phyloP scores from a whole-genome alignment of 2,329 filamentous ascomycete genomes.

The Ophiostoma populinum region DNA sequence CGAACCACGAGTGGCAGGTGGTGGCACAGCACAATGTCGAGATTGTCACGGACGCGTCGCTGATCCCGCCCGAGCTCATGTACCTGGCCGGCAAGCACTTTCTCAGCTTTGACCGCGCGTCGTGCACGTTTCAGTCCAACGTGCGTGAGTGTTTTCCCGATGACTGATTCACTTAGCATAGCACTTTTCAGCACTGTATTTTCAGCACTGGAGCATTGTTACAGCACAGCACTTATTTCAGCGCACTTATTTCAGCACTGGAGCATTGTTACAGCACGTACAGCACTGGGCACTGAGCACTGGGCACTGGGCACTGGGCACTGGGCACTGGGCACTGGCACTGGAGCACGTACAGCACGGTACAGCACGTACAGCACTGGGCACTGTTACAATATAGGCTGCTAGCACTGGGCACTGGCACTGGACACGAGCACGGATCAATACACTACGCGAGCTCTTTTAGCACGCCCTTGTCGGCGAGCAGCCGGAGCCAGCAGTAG shows the following conservation, averaged over 20 bases:
- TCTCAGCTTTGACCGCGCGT: slow-evolving; percentile 58
- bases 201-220: background rate
- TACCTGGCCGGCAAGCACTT: slow-evolving; percentile 69
- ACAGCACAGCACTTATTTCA: background rate
- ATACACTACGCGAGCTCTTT: no score
- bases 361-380: no score
- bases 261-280: no score
- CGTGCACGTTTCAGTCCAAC: slow-evolving; percentile 67
- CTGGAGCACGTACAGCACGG: no score
- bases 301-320: no score
- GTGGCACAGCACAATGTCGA: slow-evolving; percentile 64
- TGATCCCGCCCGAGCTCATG: slow-evolving; percentile 40
- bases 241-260: no score
- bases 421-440: no score
- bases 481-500: slow-evolving; percentile 48
- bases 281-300: no score
- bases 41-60: slow-evolving; percentile 30
- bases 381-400: no score
- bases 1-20: slow-evolving; percentile 42
- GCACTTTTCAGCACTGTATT: background rate
- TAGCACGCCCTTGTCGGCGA: slow-evolving; percentile 50
- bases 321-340: no score
- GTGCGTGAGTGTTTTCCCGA: slow-evolving; percentile 66
- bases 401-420: no score
- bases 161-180: slow-evolving; percentile 32